Conservation (phyloP, 805 yeast species). For the Monosporozyma aerobia region DNA sequence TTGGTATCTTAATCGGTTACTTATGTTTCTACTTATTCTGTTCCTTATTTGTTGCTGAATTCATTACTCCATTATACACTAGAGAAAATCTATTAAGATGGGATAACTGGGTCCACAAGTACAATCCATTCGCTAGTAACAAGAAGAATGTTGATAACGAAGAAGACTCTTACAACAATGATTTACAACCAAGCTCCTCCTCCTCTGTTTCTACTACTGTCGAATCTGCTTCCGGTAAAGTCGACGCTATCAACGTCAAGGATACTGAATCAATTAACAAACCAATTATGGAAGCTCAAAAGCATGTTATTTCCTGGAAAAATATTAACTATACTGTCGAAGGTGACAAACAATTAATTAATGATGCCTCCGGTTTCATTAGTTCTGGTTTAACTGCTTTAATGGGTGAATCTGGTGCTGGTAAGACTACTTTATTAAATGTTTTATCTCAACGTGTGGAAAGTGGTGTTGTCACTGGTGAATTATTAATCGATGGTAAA, state of each 20-base stretch:
- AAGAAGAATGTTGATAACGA: background rate
- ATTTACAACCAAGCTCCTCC: constrained; percentile 3
- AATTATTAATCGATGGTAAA: constrained; percentile 47
- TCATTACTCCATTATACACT: constrained; percentile 20
- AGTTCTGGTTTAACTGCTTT: constrained; percentile 56
- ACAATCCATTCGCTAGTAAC: constrained; percentile 1
- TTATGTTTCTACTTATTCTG: constrained; percentile 30
- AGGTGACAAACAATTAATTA: constrained; percentile 29
- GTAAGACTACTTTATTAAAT: constrained; percentile 52
- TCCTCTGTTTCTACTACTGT: constrained; percentile 10
- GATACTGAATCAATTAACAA: background rate
- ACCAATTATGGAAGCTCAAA: constrained; percentile 13
- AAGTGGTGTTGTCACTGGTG: constrained; percentile 50
- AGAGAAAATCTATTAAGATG: constrained; percentile 9
- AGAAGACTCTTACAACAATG: background rate
- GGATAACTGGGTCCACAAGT: constrained; percentile 1
- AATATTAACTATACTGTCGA: constrained; percentile 46
- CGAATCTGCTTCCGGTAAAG: constrained; percentile 3
- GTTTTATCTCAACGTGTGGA: constrained; percentile 43
- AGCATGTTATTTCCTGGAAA: constrained; percentile 54
- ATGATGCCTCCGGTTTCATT: constrained; percentile 53
- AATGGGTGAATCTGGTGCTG: constrained; percentile 63
- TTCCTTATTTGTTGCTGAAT: constrained; percentile 28
- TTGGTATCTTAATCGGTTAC: constrained; percentile 53
- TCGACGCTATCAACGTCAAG: constrained; percentile 2